Evolutionary conservation across 495 filamentous ascomycete species (phyloP), one percentile per base, ranked within the genome.

Genomic region (Filosporella fistucella): DNA sequence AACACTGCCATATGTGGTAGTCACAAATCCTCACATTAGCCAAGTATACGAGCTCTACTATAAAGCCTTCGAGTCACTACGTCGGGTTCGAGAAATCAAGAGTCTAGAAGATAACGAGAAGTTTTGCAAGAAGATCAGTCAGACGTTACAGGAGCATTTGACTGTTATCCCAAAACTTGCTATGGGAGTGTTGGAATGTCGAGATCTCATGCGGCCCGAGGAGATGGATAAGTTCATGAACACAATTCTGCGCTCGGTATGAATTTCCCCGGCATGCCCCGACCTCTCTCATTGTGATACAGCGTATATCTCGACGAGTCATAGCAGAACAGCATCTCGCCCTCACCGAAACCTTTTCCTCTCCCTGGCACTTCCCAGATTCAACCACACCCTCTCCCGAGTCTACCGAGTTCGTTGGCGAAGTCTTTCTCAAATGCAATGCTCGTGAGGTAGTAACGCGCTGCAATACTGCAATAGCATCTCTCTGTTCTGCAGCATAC

Each of bases 251-350:
- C 76, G 89, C 71, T 91, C 91, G 49, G 89, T 95, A 80, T 63
- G 81, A 52, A 7, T 25, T 18, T 13, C 25, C 32, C 23, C 14
- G 10, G 11, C 4, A 16, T 8, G 23, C 4, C n/a, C 26, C n/a
- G 12, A 49, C 13, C 24, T 25, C 10, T 22, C 43, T 38, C 30
- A 41, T 37, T 37, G 4, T 37, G 25, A 8, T 38, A 21, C 59
- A 94, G 85, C 79, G 93, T 46, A 98, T 98, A 45, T 96, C 90
- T 24, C 84, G 93, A 40, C 82, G 93, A 29, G 91, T 97, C 42
- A 99, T 99, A 59, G 93, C 91, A 28, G 93, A 99, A 66, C 93
- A 97, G 56, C 93, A 99, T 57, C 77, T 99, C 22, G 89, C 93
- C 6, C 75, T 99, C n/a, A 95, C 90, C 12, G 91, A 97, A 57